phyloP scores from a whole-genome alignment of 768 basidiomycete species.

The Hemileccinum rubropunctum region DNA sequence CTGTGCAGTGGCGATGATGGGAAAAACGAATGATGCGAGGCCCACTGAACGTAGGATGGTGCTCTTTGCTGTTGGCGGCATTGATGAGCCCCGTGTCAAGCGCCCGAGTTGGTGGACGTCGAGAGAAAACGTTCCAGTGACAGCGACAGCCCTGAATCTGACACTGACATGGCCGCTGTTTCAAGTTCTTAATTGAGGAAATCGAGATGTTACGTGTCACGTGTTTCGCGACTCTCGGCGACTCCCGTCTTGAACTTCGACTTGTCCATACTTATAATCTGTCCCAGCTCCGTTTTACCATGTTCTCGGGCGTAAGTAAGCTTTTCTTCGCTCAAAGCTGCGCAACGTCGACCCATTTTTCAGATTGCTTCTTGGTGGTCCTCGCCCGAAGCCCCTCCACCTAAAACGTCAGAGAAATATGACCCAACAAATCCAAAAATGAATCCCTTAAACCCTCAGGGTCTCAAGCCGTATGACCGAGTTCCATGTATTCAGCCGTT shows the following conservation, averaged over 20 bases:
- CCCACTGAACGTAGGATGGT: constrained; percentile 7
- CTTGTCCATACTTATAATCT: too few species aligned
- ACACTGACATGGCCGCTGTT: too few species aligned
- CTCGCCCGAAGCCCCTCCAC: constrained; percentile 29
- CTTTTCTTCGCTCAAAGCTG: background rate
- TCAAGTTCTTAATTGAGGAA: background rate
- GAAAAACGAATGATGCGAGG: constrained; percentile 9
- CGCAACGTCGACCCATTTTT: background rate
- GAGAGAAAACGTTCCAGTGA: too few species aligned
- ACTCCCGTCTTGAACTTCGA: background rate
- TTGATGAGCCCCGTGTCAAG: background rate
- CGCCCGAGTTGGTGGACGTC: too few species aligned
- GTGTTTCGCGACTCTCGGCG: background rate
- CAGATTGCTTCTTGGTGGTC: constrained; percentile 62
- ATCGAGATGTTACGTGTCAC: background rate
- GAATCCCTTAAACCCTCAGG: constrained; percentile 91
- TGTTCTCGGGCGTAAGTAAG: constrained; percentile 42
- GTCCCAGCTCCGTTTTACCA: constrained; percentile 12
- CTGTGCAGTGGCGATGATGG: constrained; percentile 19
- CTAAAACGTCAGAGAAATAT: constrained; percentile 42
- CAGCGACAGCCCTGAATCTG: too few species aligned
- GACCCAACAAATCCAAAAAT: constrained; percentile 74
- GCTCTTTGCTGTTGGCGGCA: constrained; percentile 6
- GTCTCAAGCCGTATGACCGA: constrained; percentile 83
- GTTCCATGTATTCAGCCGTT: background rate